Percentiles rank a stretch among this genome's conserved stretches.
Conservation (phyloP, 805 yeast species). For the Candida ascalaphidarum region DNA sequence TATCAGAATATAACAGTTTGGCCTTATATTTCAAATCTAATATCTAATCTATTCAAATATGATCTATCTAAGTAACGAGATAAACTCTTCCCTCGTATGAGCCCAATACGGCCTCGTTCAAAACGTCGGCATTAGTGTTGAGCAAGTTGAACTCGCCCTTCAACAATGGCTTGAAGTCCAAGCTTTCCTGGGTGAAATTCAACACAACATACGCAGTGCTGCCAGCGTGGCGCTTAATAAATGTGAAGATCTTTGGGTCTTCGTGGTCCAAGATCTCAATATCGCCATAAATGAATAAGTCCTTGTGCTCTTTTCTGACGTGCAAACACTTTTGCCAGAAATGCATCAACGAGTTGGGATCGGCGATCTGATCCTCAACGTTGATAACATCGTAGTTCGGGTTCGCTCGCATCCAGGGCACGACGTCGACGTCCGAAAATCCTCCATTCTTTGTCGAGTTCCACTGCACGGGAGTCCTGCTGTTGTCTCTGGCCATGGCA, state of each 20-base stretch:
- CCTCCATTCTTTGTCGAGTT: conserved; percentile 35
- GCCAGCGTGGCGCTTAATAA: conserved; percentile 25
- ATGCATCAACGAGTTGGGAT: conserved; percentile 35
- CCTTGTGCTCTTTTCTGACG: conserved; percentile 36
- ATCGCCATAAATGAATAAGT: conserved; percentile 37
- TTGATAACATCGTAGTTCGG: conserved; percentile 43
- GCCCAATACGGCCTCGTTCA: conserved; percentile 4
- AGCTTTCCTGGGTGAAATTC: conserved; percentile 12
- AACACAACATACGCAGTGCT: conserved; percentile 14
- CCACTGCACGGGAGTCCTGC: conserved; percentile 55
- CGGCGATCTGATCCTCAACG: conserved; percentile 36
- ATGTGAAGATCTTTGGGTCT: conserved; percentile 33
- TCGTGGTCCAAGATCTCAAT: conserved; percentile 37
- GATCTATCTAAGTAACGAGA: conserved; percentile 2
- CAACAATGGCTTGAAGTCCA: conserved; percentile 3
- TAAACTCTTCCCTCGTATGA: conserved; percentile 8
- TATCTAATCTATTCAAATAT: too few relatives aligned
- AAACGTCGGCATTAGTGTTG: conserved; percentile 2
- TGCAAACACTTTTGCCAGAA: conserved; percentile 38
- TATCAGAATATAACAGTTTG: too few relatives aligned
- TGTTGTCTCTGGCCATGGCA: conserved; percentile 41
- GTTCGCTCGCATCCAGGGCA: conserved; percentile 48
- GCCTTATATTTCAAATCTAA: too few relatives aligned
- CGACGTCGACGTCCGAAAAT: conserved; percentile 35
- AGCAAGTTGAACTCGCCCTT: conserved; percentile 6